Evolutionary conservation across 2,329 filamentous ascomycete species (phyloP), one percentile per base, ranked within the genome.

Genomic region (Epichloe gansuensis): DNA sequence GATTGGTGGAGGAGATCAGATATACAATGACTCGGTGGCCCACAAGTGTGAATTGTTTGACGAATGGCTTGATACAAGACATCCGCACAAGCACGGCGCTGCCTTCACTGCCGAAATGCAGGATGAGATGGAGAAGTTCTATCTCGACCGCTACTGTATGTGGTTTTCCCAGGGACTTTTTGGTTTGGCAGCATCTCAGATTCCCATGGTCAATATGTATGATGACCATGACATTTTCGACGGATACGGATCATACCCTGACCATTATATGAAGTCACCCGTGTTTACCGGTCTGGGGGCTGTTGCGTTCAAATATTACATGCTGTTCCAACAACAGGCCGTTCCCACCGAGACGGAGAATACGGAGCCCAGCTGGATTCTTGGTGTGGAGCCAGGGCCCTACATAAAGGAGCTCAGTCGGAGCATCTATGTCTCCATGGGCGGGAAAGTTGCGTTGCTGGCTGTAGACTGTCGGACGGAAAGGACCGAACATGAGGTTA

Each of bases 131-230:
- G 93, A 98, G 64, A 71, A 70, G 0, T 96, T 94, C 62, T 98
- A 95, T 62, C 76, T 98, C 0, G 80, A 95, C 54, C 81, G 88
- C 21, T 98, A 98, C 63, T 82, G 83, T 55, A 86, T 84, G 77
- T 98, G 93, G 91, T 98, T 97, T 68, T 96, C 91, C 0, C 91
- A 95, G 62, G 93, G 94, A 0, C 72, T 97, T 5, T 98, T 96
- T 63, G 82, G 86, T n/a, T 80, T 98, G 64, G 93, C 91, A 5
- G 91, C 85, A 60, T 86, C 87, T 2, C 91, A 97, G 65, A 97
- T 98, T 46, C 91, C 93, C 8, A 97, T 96, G 91, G 81, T 98
- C 61, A 98, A 98, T 66, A 91, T 98, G 67, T 96, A 87, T 75
- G 91, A 97, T 67, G 93, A 97, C 61, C 93, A 97, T 65, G 88